phyloP scores from a whole-genome alignment of 805 yeast genomes.

The Pichia deserticola region DNA sequence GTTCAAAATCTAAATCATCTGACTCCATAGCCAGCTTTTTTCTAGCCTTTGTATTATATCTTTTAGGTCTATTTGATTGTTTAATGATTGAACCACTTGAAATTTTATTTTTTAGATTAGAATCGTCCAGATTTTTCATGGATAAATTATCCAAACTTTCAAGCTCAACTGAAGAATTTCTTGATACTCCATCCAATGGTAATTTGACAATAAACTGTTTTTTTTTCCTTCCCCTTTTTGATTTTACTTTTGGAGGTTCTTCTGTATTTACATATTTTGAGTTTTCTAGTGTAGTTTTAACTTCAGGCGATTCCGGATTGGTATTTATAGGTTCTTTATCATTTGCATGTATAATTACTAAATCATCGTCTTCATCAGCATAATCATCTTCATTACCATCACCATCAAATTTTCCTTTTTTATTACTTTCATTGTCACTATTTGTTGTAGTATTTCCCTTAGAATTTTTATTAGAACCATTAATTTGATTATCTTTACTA shows the following conservation, averaged over 20 bases:
- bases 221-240: background rate
- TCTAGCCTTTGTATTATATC: too few relatives aligned
- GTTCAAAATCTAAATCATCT: too few relatives aligned
- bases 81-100: too few relatives aligned
- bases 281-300: background rate
- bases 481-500: background rate
- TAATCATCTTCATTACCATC: background rate
- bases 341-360: slow-evolving; percentile 7
- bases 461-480: background rate
- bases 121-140: too few relatives aligned
- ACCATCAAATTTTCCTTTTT: background rate
- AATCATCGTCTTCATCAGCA: slow-evolving; percentile 9
- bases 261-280: background rate
- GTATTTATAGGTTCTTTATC: slow-evolving; percentile 1
- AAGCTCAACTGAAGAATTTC: background rate
- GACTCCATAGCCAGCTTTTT: too few relatives aligned
- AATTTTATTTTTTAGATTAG: too few relatives aligned
- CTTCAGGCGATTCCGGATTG: slow-evolving; percentile 1
- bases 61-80: too few relatives aligned
- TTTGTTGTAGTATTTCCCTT: background rate
- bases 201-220: background rate
- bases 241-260: background rate
- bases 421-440: background rate
- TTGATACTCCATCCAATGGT: background rate
- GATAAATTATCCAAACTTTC: too few relatives aligned